These are phyloP conservation scores for Porcisia hertigi DNA, from an alignment of 208 protist genomes.

Conservation along the genomic window DNA sequence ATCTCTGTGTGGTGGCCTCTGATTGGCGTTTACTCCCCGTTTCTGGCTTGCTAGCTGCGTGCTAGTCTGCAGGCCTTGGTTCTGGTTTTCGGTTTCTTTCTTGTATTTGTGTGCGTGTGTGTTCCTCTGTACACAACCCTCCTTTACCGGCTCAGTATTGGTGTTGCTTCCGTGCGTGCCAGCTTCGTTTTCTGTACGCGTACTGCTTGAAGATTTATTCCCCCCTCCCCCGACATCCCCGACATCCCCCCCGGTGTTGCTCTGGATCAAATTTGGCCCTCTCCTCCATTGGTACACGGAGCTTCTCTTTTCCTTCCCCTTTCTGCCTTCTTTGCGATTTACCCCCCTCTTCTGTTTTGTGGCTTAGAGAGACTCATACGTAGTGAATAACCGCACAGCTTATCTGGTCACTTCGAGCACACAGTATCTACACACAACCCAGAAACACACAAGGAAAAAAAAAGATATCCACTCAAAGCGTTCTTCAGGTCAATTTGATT, in stretches of 20 bases:
- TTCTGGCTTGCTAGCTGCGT: neutral
- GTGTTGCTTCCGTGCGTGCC: neutral
- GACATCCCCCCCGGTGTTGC: neutral
- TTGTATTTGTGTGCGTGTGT: neutral
- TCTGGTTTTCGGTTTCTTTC: neutral
- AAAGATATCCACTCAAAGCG: neutral
- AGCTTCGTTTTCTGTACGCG: neutral
- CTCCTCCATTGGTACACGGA: slow-evolving; percentile 1
- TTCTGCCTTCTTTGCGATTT: neutral
- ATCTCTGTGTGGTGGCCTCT: too few species aligned
- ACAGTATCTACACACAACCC: too few species aligned
- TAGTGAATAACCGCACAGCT: neutral
- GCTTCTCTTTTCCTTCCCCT: neutral
- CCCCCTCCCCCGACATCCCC: neutral
- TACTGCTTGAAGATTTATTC: neutral
- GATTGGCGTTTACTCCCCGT: too few species aligned
- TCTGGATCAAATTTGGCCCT: neutral
- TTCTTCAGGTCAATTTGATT: neutral
- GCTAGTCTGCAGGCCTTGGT: neutral
- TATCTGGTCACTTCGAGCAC: neutral
- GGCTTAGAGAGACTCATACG: neutral
- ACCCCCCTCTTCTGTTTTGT: too few species aligned
- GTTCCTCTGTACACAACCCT: neutral
- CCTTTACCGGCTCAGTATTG: neutral
- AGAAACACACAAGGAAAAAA: too few species aligned